phyloP scores from a whole-genome alignment of 352 stramenopile genomes.

The Phytophthora cactorum region DNA sequence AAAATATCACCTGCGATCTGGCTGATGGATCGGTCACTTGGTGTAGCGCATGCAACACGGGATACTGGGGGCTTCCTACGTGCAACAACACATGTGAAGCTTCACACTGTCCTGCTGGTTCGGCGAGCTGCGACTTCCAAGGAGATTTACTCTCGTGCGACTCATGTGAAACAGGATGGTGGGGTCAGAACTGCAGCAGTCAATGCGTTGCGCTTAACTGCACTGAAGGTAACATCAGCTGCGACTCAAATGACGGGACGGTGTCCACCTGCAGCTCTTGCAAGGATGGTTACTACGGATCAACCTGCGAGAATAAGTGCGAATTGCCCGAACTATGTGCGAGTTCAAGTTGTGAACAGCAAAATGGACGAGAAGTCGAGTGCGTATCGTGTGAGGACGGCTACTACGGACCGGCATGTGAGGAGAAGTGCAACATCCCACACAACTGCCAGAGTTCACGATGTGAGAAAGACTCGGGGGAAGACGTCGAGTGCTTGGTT shows the following conservation, averaged over 20 bases:
- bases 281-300: constrained; percentile 10
- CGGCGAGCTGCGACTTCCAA: not conserved
- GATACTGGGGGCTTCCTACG: not conserved
- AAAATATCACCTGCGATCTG: not conserved
- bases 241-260: not conserved
- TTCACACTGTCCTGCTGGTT: not conserved
- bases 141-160: not conserved
- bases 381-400: not conserved
- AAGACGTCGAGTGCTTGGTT: not conserved
- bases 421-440: not conserved
- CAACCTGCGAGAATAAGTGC: constrained; percentile 3
- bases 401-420: not conserved
- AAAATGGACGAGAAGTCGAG: not conserved
- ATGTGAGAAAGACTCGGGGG: not conserved
- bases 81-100: not conserved
- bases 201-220: not conserved
- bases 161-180: not conserved
- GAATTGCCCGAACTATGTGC: not conserved
- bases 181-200: not conserved
- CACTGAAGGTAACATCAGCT: not conserved
- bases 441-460: not conserved
- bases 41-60: not conserved
- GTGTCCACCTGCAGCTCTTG: constrained; percentile 3
- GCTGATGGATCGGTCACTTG: not conserved
- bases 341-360: not conserved